These are phyloP conservation scores for Colletotrichum sp. DNA, from an alignment of 2,329 filamentous ascomycete species.

Conservation along the genomic window DNA sequence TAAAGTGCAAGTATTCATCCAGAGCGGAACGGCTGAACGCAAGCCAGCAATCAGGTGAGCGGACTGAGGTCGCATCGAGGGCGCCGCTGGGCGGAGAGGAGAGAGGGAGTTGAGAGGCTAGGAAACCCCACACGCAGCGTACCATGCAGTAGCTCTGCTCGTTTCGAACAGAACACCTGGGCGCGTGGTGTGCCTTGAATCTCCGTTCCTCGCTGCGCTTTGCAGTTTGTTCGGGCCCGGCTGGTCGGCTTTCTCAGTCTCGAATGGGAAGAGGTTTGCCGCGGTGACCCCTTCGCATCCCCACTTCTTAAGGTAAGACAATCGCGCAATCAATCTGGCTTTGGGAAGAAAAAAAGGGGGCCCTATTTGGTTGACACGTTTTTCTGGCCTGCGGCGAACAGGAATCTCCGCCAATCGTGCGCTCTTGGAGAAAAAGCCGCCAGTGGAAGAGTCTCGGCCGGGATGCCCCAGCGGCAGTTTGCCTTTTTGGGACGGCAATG, in stretches of 20 bases:
- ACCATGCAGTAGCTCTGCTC: background rate
- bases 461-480: background rate
- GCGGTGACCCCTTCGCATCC: background rate
- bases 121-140: background rate
- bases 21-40: background rate
- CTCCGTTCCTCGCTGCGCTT: background rate
- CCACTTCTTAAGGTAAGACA: background rate
- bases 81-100: background rate
- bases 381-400: background rate
- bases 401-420: constrained; percentile 13
- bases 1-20: background rate
- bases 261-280: background rate
- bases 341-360: background rate
- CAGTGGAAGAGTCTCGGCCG: background rate
- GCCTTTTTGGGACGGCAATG: background rate
- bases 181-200: background rate
- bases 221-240: background rate
- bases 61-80: background rate
- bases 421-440: background rate
- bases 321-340: background rate
- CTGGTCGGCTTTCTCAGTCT: background rate
- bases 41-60: background rate
- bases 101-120: background rate
- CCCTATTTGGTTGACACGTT: background rate
- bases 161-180: background rate